These are phyloP conservation scores for Hyaloperonospora arabidopsidis DNA, from an alignment of 352 stramenopile genomes.

Conservation along the genomic window DNA sequence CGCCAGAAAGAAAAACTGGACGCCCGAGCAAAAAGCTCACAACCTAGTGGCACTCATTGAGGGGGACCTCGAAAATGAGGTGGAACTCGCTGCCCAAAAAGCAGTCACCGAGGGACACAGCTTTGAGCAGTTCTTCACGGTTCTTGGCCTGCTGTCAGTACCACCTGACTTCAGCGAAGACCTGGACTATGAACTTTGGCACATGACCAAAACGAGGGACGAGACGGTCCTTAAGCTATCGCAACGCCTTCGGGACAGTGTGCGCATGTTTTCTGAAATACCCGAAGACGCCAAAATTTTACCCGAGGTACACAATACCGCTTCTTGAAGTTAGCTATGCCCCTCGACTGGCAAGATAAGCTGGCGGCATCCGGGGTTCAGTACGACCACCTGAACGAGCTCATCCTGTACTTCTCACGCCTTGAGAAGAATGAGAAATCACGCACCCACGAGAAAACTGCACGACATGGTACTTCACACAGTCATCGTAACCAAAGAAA, in stretches of 20 bases:
- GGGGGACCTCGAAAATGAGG: no score
- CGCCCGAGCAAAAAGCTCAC: no score
- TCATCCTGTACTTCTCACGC: no score
- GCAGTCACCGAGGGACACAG: no score
- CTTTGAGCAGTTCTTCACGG: constrained; percentile 5
- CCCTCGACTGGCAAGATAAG: constrained; percentile 6
- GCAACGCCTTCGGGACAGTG: background rate
- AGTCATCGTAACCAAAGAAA: no score
- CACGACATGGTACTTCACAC: constrained; percentile 1
- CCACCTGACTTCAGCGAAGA: constrained; percentile 8
- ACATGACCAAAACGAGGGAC: constrained; percentile 1
- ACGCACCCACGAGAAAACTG: background rate
- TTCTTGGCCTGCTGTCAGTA: background rate
- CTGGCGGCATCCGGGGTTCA: background rate
- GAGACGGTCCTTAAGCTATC: constrained; percentile 1
- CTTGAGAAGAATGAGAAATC: no score
- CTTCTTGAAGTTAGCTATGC: constrained; percentile 6
- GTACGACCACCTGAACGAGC: no score
- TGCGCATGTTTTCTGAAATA: constrained; percentile 8
- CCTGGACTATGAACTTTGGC: constrained; percentile 4
- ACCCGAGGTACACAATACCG: constrained; percentile 3
- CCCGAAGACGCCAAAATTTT: constrained; percentile 1
- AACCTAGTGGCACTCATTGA: no score
- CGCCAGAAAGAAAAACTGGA: no score
- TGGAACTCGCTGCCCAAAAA: no score